Conservation (phyloP, 148 eudicot genomes). For the Silene conica region DNA sequence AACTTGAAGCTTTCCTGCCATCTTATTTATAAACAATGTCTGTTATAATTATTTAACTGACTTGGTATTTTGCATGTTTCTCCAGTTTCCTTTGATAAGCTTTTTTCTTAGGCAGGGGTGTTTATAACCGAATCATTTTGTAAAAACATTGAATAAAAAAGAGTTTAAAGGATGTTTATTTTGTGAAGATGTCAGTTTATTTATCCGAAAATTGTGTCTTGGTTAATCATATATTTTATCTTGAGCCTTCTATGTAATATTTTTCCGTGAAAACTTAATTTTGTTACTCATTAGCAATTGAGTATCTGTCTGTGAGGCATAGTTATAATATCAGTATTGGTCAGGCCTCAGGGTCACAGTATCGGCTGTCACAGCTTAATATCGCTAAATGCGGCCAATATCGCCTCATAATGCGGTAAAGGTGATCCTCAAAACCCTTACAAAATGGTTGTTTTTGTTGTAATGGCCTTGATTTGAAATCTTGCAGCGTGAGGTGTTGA, state of each 20-base stretch:
- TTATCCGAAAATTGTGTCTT: not conserved
- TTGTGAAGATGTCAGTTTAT: not conserved
- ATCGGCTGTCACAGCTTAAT: no score
- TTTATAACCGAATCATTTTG: not conserved
- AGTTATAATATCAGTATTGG: no score
- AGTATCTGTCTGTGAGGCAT: not conserved
- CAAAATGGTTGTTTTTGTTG: no score
- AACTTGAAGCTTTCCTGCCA: not conserved
- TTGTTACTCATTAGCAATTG: not conserved
- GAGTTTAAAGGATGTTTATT: not conserved
- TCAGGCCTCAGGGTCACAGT: no score
- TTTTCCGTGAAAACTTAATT: not conserved
- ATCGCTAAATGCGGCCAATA: not conserved
- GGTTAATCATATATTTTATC: not conserved
- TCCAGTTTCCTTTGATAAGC: not conserved
- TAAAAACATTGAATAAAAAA: no score
- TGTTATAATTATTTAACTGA: no score
- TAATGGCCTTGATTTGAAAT: not conserved
- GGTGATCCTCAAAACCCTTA: no score
- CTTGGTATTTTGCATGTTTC: not conserved
- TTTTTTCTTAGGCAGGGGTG: not conserved
- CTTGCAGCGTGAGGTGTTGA: not conserved
- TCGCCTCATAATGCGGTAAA: no score
- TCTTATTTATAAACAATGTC: not conserved
- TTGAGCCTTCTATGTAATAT: not conserved